Evolutionary conservation across 768 basidiomycete genomes (phyloP).

Genomic region (Russula brevipes): DNA sequence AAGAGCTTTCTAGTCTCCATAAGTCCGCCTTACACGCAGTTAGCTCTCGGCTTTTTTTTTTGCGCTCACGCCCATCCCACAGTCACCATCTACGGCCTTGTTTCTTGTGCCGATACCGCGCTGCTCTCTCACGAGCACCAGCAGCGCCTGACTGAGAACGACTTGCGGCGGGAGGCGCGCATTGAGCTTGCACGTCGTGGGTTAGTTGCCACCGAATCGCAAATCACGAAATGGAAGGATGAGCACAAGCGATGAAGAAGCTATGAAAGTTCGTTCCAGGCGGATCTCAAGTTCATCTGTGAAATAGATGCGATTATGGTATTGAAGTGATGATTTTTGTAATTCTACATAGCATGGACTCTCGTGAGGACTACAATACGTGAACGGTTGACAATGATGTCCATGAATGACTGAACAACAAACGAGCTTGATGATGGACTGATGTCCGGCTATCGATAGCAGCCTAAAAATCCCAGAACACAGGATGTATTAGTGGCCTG

Average conservation of each 20-base stretch:
- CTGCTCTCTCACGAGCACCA: slow-evolving; percentile 64
- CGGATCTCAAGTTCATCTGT: not conserved
- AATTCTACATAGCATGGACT: slow-evolving; percentile 18
- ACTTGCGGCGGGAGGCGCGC: slow-evolving; percentile 65
- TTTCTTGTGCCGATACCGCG: slow-evolving; percentile 72
- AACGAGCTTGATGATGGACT: not conserved
- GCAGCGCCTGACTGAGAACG: slow-evolving; percentile 61
- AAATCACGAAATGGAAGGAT: slow-evolving; percentile 75
- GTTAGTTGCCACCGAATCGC: slow-evolving; percentile 74
- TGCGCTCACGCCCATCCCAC: slow-evolving; percentile 28
- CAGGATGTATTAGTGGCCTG: not conserved
- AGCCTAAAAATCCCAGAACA: not conserved
- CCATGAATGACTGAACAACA: slow-evolving; percentile 14
- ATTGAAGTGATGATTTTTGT: slow-evolving; percentile 18
- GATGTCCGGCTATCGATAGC: slow-evolving; percentile 1
- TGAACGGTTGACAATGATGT: slow-evolving; percentile 5
- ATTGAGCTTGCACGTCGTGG: slow-evolving; percentile 71
- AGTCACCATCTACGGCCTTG: slow-evolving; percentile 63
- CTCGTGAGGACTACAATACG: slow-evolving; percentile 12
- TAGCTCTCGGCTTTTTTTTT: not conserved
- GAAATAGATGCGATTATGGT: slow-evolving; percentile 20
- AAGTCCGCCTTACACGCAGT: slow-evolving; percentile 38
- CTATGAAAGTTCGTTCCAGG: not conserved
- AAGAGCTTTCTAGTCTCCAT: slow-evolving; percentile 74
- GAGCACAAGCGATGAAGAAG: slow-evolving; percentile 24